Base-by-base conservation (phyloP, 2,329 filamentous ascomycete species). In the Colletotrichum liaoningense region DNA sequence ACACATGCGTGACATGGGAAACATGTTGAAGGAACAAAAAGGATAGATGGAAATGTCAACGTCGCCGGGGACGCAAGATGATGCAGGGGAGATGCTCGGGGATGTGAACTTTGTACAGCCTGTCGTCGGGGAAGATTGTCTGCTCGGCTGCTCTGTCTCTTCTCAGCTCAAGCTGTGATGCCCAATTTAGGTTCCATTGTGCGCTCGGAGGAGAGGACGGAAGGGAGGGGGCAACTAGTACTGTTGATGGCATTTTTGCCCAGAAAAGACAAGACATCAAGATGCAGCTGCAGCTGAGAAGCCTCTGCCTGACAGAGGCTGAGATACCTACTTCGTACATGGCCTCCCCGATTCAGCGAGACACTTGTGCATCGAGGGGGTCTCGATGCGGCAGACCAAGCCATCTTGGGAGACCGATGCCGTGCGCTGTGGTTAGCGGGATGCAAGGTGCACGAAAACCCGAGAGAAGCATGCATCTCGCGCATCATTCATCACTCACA, bases 51-150 rank as follows among this genome's bases (percentile, higher is more conserved):
- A 62, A 55, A 35, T 54, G 64, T 69, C 64, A 69, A 62, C 65
- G 58, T 69, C 69, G 38, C 54, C 65, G 65, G 65, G 68, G 69
- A 59, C 65, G 65, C 42, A 49, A 49, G 42, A n/a, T 3, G 42
- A 49, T 22, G 42, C 65, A 63, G 22, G 58, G 49, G 28, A 52
- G 63, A 58, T 46, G 24, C 24, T 6, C 38, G 59, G 11, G 38
- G 26, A 4, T 49, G 8, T 42, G 24, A 11, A 5, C 7, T 22
- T 22, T 42, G 38, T 42, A 42, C 33, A 42, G 16, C 38, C 38
- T 7, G 8, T 22, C 42, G 42, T 49, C 42, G 42, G 42, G 19
- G 42, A 49, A 49, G 19, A n/a, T 49, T 49, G 19, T 49, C 19
- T 49, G 42, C 8, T 49, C 19, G 16, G 8, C 8, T 22, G 16